phyloP scores from a whole-genome alignment of 2,329 filamentous ascomycete genomes.

The Cercospora sojina region DNA sequence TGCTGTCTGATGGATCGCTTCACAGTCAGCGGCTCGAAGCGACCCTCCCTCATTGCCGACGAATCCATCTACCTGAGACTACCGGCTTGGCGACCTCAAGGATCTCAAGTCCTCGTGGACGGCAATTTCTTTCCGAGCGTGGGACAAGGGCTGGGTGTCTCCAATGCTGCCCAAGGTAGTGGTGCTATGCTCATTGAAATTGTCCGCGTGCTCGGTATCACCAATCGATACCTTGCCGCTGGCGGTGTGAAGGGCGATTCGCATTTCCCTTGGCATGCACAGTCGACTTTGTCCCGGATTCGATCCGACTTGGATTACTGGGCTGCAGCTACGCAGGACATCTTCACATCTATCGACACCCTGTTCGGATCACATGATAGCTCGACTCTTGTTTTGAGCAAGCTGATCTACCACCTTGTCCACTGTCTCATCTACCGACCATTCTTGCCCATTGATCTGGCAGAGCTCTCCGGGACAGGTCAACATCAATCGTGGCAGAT shows the following conservation, averaged over 20 bases:
- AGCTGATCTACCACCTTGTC: slow-evolving; percentile 81
- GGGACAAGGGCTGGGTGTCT: slow-evolving; percentile 46
- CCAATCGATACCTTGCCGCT: slow-evolving; percentile 78
- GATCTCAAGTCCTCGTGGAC: slow-evolving; percentile 63
- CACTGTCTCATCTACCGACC: slow-evolving; percentile 85
- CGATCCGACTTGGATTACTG: slow-evolving; percentile 81
- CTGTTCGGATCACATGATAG: slow-evolving; percentile 77
- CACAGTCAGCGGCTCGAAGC: slow-evolving; percentile 74
- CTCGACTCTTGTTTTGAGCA: slow-evolving; percentile 75
- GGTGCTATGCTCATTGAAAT: slow-evolving; percentile 83
- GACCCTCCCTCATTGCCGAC: slow-evolving; percentile 77
- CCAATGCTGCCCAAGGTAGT: slow-evolving; percentile 68
- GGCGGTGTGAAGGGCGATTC: slow-evolving; percentile 86
- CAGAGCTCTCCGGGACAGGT: slow-evolving; percentile 73
- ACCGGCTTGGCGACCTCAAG: slow-evolving; percentile 69
- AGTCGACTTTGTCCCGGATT: slow-evolving; percentile 83
- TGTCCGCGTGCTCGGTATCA: slow-evolving; percentile 75
- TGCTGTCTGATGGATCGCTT: slow-evolving; percentile 88
- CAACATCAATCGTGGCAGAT: slow-evolving; percentile 93
- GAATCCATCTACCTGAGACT: slow-evolving; percentile 72
- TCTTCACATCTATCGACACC: slow-evolving; percentile 71
- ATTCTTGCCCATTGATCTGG: slow-evolving; percentile 79
- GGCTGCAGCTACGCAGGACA: slow-evolving; percentile 76
- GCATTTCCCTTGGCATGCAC: slow-evolving; percentile 85
- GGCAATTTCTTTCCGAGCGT: slow-evolving; percentile 81